Evolutionary conservation across 495 filamentous ascomycete species (phyloP).

Genomic region (Zalerion maritima): DNA sequence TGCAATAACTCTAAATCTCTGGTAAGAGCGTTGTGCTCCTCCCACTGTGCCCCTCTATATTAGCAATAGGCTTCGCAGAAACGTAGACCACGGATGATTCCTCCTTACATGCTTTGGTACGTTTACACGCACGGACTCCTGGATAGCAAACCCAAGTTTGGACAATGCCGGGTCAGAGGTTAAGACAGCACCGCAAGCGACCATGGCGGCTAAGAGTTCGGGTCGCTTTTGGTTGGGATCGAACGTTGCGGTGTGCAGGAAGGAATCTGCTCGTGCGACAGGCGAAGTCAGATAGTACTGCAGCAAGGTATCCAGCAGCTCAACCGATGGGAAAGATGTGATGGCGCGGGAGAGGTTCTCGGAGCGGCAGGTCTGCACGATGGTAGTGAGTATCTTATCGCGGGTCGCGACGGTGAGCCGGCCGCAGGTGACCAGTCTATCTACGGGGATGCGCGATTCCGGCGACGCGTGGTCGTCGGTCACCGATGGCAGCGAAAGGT

Average conservation of each 20-base stretch:
- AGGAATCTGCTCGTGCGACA: conserved; percentile 22
- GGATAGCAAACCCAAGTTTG: conserved; percentile 42
- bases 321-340: conserved; percentile 35
- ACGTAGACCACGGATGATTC: too few species aligned
- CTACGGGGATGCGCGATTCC: too few species aligned
- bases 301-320: conserved; percentile 36
- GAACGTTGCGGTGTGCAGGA: conserved; percentile 36
- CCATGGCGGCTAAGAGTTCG: conserved; percentile 33
- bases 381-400: conserved; percentile 31
- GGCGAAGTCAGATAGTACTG: conserved; percentile 35
- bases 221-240: conserved; percentile 22
- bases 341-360: conserved; percentile 25
- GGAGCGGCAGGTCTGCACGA: conserved; percentile 27
- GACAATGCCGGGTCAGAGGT: conserved; percentile 34
- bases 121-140: conserved; percentile 35
- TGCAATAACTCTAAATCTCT: conserved; percentile 38
- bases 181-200: conserved; percentile 36
- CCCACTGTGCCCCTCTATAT: conserved; percentile 27
- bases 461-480: conserved; percentile 3
- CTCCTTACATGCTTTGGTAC: conserved; percentile 17
- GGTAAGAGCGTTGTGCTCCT: conserved; percentile 38
- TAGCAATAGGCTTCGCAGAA: too few species aligned
- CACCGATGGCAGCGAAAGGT: background rate
- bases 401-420: too few species aligned
- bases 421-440: too few species aligned